Evolutionary conservation across 768 basidiomycete species (phyloP), one percentile per base, ranked within the genome.

Genomic region (Cubamyces lactineus): DNA sequence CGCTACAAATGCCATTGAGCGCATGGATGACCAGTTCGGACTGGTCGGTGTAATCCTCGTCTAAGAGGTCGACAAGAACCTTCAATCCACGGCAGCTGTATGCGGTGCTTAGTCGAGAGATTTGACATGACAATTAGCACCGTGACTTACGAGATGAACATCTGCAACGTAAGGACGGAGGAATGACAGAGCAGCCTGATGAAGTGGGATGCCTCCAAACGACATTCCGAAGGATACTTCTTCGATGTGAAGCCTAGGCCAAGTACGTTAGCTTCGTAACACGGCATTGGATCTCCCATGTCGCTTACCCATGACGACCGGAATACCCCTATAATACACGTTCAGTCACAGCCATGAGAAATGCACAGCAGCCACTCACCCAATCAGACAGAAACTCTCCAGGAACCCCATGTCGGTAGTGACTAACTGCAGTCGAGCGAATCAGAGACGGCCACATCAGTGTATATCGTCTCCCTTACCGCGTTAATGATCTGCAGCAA

Each of bases 311-410:
- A 97, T 95, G 79, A 98, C 88, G 16, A 98, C 91, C 15, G 97
- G 95, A 63, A 98, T 98, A 15, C 96, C 96, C 30, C 94, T 90
- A 58, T 13, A 39, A 16, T 15, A 8, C 64, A 24, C 11, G 45
- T 41, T 19, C 59, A 47, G 50, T 2, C 38, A 49, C 21, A 39
- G 45, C 57, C 30, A 59, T 42, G n/a, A 57, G 23, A 15, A 48
- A 21, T 30, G 38, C 24, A 49, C 38, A 24, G 41, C 41, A 26
- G 24, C n/a, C 13, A 72, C 84, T 40, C 67, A 88, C 86, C 91
- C 91, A 69, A 95, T 91, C 56, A 98, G 79, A 75, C 96, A 98
- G 76, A 98, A 94, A 67, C 94, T 94, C 74, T 99, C 97, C 69
- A 98, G 76, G 69, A 92, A 88, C 3, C 88, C 90, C 24, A 93